Evolutionary conservation across 2,329 filamentous ascomycete genomes (phyloP).

Genomic region (Ophiostoma sp.): DNA sequence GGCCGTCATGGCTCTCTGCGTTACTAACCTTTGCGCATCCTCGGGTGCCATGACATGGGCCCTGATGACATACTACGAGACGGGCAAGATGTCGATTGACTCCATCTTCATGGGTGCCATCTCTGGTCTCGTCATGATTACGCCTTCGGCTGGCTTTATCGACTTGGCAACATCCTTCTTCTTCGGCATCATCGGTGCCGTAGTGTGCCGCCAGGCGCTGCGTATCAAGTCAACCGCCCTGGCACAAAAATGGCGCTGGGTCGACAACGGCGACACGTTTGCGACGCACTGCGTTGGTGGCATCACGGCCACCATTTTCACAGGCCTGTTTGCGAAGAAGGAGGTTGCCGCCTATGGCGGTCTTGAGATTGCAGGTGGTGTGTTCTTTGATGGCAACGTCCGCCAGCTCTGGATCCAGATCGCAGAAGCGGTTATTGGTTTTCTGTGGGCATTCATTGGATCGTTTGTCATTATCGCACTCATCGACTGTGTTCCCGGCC

Average conservation of each 20-base stretch:
- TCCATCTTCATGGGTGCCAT: conserved; percentile 67
- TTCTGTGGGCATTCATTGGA: conserved; percentile 19
- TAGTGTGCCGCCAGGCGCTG: conserved; percentile 20
- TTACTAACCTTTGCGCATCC: conserved; percentile 83
- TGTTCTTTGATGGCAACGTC: conserved; percentile 49
- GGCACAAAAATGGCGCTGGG: conserved; percentile 21
- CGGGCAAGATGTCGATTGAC: conserved; percentile 82
- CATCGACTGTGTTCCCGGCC: conserved; percentile 23
- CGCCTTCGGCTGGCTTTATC: conserved; percentile 64
- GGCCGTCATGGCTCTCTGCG: conserved; percentile 94
- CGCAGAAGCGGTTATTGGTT: conserved; percentile 19
- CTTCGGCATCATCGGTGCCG: conserved; percentile 19
- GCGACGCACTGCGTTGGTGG: conserved; percentile 24
- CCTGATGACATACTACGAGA: conserved; percentile 85
- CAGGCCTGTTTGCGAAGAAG: conserved; percentile 21
- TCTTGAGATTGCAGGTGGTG: conserved; percentile 45
- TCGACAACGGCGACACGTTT: conserved; percentile 25
- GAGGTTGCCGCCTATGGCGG: conserved; percentile 30
- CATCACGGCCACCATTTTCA: conserved; percentile 21
- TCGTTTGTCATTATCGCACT: conserved; percentile 17
- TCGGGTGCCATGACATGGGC: conserved; percentile 91
- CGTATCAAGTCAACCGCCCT: conserved; percentile 21
- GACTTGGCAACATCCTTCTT: conserved; percentile 33
- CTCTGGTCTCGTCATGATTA: conserved; percentile 63
- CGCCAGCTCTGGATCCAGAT: conserved; percentile 33